Evolutionary conservation across 2,329 filamentous ascomycete genomes (phyloP).

Genomic region (Fusarium albosuccineum): DNA sequence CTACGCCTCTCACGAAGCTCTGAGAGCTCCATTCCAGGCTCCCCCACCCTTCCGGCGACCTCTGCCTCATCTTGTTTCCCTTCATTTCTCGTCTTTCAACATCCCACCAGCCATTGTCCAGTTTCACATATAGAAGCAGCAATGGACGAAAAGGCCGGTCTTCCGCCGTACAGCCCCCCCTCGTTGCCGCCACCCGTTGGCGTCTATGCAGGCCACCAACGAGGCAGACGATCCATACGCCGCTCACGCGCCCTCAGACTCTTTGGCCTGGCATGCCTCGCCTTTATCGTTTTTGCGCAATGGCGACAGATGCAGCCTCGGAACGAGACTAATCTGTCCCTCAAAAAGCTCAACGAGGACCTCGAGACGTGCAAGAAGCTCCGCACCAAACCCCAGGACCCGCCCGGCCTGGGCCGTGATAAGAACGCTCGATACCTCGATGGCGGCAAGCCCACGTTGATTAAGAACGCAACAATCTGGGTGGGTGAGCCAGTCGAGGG

Average conservation of each 20-base stretch:
- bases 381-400: constrained; percentile 66
- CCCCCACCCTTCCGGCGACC: constrained; percentile 9
- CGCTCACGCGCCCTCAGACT: constrained; percentile 60
- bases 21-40: constrained; percentile 36
- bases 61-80: constrained; percentile 4
- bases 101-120: constrained; percentile 7
- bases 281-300: constrained; percentile 64
- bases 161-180: constrained; percentile 60
- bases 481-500: constrained; percentile 70
- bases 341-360: constrained; percentile 65
- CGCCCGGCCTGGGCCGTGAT: constrained; percentile 67
- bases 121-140: constrained; percentile 1
- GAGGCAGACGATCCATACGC: constrained; percentile 51
- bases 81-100: not conserved
- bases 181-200: constrained; percentile 43
- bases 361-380: constrained; percentile 69
- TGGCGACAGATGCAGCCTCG: constrained; percentile 57
- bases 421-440: constrained; percentile 72
- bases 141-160: constrained; percentile 58
- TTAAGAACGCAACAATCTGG: constrained; percentile 77
- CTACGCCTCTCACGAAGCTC: constrained; percentile 9
- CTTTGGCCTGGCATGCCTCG: constrained; percentile 61
- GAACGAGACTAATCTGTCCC: constrained; percentile 58
- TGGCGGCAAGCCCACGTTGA: constrained; percentile 70
- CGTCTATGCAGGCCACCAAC: constrained; percentile 27